Conservation (phyloP, 345 rosid species). For the Crucihimalaya himalaica region DNA sequence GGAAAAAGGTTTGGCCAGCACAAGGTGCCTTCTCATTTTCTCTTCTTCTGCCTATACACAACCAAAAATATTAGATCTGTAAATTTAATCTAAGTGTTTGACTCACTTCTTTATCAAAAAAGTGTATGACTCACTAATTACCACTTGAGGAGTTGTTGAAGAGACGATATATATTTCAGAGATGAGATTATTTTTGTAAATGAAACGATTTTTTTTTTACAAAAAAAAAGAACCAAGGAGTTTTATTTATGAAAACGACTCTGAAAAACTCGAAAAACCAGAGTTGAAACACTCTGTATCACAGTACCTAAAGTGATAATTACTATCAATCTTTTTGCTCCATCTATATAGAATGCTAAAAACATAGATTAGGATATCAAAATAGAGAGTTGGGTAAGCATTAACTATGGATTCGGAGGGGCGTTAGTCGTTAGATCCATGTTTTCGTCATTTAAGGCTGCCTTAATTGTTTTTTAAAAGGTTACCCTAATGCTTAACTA, state of each 20-base stretch:
- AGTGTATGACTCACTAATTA: background rate
- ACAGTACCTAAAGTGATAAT: background rate
- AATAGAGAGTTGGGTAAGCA: slow-evolving; percentile 2
- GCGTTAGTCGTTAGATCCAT: slow-evolving; percentile 27
- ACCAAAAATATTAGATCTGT: background rate
- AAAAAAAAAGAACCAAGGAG: background rate
- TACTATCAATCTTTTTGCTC: background rate
- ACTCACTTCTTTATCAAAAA: background rate
- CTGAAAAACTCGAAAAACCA: background rate
- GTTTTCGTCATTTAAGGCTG: slow-evolving; percentile 5
- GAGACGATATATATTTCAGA: background rate
- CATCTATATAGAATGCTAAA: slow-evolving; percentile 10
- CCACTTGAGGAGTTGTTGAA: slow-evolving; percentile 17
- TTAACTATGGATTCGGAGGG: slow-evolving; percentile 23
- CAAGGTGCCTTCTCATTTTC: slow-evolving; percentile 29
- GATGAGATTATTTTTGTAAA: background rate
- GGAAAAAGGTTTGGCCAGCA: slow-evolving; percentile 49
- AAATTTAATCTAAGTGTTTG: background rate
- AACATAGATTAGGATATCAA: background rate
- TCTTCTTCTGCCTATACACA: slow-evolving; percentile 27
- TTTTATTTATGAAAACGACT: background rate
- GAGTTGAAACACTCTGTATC: background rate
- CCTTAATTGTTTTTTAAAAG: background rate
- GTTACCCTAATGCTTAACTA: background rate
- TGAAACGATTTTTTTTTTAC: background rate